Conservation (phyloP, 1,284 basidiomycete species). For the Sporisorium scitamineum region DNA sequence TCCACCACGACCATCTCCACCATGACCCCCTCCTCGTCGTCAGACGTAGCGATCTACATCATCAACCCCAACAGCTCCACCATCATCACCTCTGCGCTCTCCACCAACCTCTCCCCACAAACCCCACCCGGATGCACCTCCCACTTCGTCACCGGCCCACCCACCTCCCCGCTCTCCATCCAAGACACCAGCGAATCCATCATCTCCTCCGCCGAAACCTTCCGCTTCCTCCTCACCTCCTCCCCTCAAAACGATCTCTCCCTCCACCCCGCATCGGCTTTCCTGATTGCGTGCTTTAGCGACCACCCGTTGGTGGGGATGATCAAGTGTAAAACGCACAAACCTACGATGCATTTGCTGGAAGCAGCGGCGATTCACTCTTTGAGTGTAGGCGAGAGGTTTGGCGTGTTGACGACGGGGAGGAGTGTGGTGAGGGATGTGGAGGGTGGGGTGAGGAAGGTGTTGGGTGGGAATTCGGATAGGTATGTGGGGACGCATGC, state of each 20-base stretch:
- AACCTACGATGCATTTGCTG: constrained; percentile 48
- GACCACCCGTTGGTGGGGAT: constrained; percentile 56
- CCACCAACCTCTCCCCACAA: background rate
- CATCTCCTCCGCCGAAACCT: constrained; percentile 47
- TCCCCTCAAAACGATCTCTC: background rate
- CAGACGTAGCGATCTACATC: constrained; percentile 17
- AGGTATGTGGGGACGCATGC: constrained; percentile 51
- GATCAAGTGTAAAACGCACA: constrained; percentile 17
- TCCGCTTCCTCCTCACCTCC: background rate
- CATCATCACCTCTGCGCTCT: constrained; percentile 33
- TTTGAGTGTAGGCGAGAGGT: constrained; percentile 10
- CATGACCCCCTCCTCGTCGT: background rate
- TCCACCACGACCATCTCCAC: background rate
- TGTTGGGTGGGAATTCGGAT: constrained; percentile 46
- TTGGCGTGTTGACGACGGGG: constrained; percentile 59
- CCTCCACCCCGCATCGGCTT: constrained; percentile 22
- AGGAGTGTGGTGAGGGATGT: constrained; percentile 46
- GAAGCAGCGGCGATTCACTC: constrained; percentile 51
- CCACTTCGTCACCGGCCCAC: constrained; percentile 41
- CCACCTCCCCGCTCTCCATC: constrained; percentile 36
- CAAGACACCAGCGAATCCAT: constrained; percentile 37
- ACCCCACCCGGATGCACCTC: constrained; percentile 12
- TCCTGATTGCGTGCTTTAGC: constrained; percentile 58
- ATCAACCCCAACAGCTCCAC: constrained; percentile 41
- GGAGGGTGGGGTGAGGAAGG: constrained; percentile 41